Conservation (phyloP, 2,329 filamentous ascomycete species). For the Nigrospora sphaerica region DNA sequence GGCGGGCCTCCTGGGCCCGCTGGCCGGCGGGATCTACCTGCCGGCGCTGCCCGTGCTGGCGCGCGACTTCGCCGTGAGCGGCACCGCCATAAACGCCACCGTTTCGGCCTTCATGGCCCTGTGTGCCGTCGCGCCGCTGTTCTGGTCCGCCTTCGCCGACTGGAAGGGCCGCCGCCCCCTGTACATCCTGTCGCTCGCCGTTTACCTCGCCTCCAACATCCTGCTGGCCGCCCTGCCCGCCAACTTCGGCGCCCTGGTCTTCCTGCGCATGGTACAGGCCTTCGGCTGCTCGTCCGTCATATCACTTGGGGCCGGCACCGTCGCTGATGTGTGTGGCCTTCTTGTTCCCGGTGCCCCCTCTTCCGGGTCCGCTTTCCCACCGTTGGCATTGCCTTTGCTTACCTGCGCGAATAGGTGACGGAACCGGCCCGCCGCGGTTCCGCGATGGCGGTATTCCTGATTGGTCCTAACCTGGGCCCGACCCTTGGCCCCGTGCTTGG, state of each 20-base stretch:
- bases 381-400: no score
- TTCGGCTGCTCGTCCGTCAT: constrained; percentile 33
- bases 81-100: constrained; percentile 31
- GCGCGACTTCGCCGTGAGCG: constrained; percentile 26
- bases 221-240: constrained; percentile 29
- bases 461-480: no score
- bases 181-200: constrained; percentile 29
- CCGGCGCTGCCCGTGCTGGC: constrained; percentile 30
- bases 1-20: constrained; percentile 33
- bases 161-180: constrained; percentile 29
- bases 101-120: constrained; percentile 37
- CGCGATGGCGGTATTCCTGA: no score
- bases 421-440: no score
- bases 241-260: constrained; percentile 27
- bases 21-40: constrained; percentile 36
- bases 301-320: constrained; percentile 33
- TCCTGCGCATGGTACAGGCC: constrained; percentile 32
- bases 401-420: no score
- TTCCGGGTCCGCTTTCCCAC: no score
- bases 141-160: constrained; percentile 32
- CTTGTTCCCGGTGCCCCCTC: no score
- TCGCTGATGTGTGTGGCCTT: constrained; percentile 10
- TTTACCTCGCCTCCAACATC: constrained; percentile 30
- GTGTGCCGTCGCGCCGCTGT: constrained; percentile 34
- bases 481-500: no score